These are phyloP conservation scores for Cladophialophora exuberans DNA, from an alignment of 2,329 filamentous ascomycete species.

Conservation along the genomic window DNA sequence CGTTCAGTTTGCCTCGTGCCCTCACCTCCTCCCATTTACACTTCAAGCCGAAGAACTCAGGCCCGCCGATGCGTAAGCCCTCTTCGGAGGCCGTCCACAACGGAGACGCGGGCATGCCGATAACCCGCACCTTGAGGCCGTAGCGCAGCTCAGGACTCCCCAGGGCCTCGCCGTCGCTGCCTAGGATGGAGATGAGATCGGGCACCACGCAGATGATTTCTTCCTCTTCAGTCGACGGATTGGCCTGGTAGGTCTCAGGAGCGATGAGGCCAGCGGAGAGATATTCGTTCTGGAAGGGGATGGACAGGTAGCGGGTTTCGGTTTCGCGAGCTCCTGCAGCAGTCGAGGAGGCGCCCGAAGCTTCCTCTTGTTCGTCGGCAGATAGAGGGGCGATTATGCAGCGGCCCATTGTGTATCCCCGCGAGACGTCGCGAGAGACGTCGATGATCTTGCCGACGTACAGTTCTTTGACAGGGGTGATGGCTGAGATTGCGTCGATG, in stretches of 20 bases:
- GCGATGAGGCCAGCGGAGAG: slow-evolving; percentile 33
- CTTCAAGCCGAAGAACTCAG: slow-evolving; percentile 42
- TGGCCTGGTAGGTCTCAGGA: not conserved
- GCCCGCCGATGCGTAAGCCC: slow-evolving; percentile 47
- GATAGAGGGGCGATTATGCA: slow-evolving; percentile 37
- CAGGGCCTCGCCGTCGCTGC: slow-evolving; percentile 29
- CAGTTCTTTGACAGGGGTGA: slow-evolving; percentile 30
- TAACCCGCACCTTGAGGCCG: slow-evolving; percentile 55
- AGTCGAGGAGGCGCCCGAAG: not conserved
- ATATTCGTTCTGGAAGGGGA: slow-evolving; percentile 39
- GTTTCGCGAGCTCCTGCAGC: slow-evolving; percentile 21
- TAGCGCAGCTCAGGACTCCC: slow-evolving; percentile 45
- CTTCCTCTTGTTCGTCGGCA: slow-evolving; percentile 31
- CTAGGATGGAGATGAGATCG: slow-evolving; percentile 34
- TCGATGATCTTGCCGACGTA: slow-evolving; percentile 52
- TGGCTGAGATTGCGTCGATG: slow-evolving; percentile 42
- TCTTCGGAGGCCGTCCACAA: slow-evolving; percentile 50
- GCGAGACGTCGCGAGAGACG: slow-evolving; percentile 44
- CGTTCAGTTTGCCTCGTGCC: slow-evolving; percentile 26
- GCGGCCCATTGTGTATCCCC: slow-evolving; percentile 44
- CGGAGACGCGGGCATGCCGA: slow-evolving; percentile 55
- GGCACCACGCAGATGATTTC: slow-evolving; percentile 39
- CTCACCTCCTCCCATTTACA: slow-evolving; percentile 33
- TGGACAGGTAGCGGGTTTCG: slow-evolving; percentile 24
- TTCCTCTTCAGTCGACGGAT: slow-evolving; percentile 16